Conservation (phyloP, 176 grass and related monocot genomes). For the Alopecurus myosuroides region DNA sequence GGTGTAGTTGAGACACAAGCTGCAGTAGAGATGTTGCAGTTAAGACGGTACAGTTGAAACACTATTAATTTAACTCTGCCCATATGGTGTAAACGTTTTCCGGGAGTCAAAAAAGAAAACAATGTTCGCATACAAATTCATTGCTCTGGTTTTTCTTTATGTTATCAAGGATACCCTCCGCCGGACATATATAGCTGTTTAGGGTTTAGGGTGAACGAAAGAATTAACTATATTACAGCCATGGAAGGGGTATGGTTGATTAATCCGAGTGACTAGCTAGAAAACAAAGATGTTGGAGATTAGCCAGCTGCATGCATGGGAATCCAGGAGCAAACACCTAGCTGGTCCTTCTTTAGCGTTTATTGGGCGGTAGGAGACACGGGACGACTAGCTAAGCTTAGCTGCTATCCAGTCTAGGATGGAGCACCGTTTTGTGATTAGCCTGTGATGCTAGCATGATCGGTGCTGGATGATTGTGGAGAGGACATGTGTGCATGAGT, state of each 20-base stretch:
- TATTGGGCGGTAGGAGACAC: background rate
- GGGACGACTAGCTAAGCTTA: background rate
- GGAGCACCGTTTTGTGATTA: conserved; percentile 33
- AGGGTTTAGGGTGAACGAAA: too few species aligned
- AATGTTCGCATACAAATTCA: too few species aligned
- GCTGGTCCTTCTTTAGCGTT: conserved; percentile 15
- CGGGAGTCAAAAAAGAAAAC: background rate
- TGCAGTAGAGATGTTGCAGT: background rate
- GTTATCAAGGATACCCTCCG: background rate
- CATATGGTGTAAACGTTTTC: too few species aligned
- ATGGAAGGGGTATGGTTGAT: background rate
- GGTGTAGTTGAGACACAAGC: background rate
- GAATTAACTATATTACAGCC: background rate
- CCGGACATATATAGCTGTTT: background rate
- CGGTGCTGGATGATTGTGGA: conserved; percentile 18
- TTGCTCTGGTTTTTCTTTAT: background rate
- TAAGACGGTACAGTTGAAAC: background rate
- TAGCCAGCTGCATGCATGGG: background rate
- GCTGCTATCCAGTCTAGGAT: background rate
- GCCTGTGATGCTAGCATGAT: background rate
- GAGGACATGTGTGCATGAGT: conserved; percentile 22
- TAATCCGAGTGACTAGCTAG: too few species aligned
- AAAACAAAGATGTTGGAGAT: conserved; percentile 15
- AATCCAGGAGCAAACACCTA: conserved; percentile 8
- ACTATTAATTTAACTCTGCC: background rate